phyloP scores from a whole-genome alignment of 2,329 filamentous ascomycete genomes.

The Sarocladiaceae sp. region DNA sequence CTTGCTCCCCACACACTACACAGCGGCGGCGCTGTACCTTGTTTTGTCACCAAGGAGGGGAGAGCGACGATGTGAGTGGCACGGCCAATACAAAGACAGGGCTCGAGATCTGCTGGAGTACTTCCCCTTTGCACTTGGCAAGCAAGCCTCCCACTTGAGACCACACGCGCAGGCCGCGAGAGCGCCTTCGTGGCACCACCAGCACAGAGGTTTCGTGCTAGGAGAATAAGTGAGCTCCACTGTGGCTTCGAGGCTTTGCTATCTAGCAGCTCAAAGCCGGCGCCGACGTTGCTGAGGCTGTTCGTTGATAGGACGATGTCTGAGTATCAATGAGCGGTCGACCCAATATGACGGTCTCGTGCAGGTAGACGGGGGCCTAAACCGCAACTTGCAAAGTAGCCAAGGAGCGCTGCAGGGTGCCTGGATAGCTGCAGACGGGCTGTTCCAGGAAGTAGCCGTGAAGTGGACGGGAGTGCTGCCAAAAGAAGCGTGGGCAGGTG shows the following conservation, averaged over 20 bases:
- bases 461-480: constrained; percentile 4
- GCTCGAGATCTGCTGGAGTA: constrained; percentile 1
- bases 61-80: constrained; percentile 1
- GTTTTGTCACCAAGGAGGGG: neutral
- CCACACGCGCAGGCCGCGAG: constrained; percentile 1
- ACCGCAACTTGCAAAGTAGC: constrained; percentile 12
- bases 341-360: constrained; percentile 1
- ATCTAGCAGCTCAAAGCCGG: neutral
- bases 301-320: neutral
- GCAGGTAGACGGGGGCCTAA: constrained; percentile 8
- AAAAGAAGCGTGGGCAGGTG: constrained; percentile 3
- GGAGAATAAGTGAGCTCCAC: constrained; percentile 1
- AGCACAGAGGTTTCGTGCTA: neutral
- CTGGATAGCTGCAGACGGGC: constrained; percentile 1
- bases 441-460: neutral
- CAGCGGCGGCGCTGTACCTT: constrained; percentile 4
- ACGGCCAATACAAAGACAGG: constrained; percentile 7
- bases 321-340: neutral
- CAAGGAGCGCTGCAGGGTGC: neutral
- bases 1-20: constrained; percentile 7
- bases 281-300: neutral
- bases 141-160: neutral
- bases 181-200: constrained; percentile 1
- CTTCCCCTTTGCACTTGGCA: neutral
- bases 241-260: constrained; percentile 4